These are phyloP conservation scores for Rubia yunnanensis DNA, from an alignment of 257 asterid genomes.

Conservation along the genomic window DNA sequence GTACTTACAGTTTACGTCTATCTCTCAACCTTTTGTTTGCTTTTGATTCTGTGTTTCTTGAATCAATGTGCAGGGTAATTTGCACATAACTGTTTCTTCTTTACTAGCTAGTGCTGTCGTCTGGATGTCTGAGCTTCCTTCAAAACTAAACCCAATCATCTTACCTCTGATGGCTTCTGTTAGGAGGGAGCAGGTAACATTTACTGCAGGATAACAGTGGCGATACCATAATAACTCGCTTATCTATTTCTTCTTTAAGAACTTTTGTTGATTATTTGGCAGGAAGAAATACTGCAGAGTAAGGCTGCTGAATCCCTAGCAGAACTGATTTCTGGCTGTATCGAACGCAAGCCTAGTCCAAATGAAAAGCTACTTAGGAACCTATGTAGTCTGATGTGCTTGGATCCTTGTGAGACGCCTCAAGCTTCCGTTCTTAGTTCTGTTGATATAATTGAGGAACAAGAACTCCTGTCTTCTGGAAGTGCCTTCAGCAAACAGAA, in stretches of 20 bases:
- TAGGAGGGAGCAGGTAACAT: conserved; percentile 83
- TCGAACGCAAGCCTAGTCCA: conserved; percentile 88
- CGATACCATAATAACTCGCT: conserved; percentile 7
- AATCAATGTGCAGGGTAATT: conserved; percentile 49
- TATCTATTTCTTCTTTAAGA: conserved; percentile 18
- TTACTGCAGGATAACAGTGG: neutral
- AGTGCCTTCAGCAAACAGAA: conserved; percentile 47
- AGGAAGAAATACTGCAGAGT: conserved; percentile 94
- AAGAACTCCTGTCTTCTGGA: conserved; percentile 71
- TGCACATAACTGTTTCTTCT: conserved; percentile 87
- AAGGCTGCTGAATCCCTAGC: conserved; percentile 95
- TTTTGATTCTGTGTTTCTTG: conserved; percentile 1
- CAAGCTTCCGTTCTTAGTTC: conserved; percentile 81
- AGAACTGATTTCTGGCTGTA: conserved; percentile 80
- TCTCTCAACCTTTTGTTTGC: conserved; percentile 1
- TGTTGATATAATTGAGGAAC: conserved; percentile 80
- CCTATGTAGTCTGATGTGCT: conserved; percentile 67
- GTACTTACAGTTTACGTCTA: neutral
- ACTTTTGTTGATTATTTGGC: conserved; percentile 13
- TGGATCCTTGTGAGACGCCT: conserved; percentile 98
- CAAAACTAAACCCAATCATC: conserved; percentile 79
- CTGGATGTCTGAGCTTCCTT: conserved; percentile 95
- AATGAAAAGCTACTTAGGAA: conserved; percentile 91
- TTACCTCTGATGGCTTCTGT: conserved; percentile 92
- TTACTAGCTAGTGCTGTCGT: conserved; percentile 92